These are phyloP conservation scores for Lepidopterella palustris DNA, from an alignment of 495 filamentous ascomycete species.

Conservation along the genomic window DNA sequence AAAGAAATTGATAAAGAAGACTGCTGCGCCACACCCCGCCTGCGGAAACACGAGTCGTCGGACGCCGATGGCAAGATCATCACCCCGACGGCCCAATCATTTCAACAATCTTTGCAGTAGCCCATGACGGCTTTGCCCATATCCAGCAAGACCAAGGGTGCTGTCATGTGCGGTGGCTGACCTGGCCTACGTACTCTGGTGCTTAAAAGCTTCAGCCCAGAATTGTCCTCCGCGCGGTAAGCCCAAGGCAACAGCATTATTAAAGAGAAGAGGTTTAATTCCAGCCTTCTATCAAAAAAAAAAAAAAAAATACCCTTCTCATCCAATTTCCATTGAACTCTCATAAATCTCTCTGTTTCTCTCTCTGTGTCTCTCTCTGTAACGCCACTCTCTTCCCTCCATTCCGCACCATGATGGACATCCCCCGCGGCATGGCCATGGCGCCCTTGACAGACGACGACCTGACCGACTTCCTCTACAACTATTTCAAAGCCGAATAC, in stretches of 20 bases:
- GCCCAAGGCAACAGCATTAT: slow-evolving; percentile 18
- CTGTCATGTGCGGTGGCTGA: not conserved
- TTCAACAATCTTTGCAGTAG: not conserved
- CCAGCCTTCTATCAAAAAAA: not conserved
- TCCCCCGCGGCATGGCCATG: slow-evolving; percentile 25
- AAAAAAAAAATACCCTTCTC: not conserved
- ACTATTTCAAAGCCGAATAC: slow-evolving; percentile 28
- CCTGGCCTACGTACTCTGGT: not conserved
- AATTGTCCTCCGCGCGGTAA: not conserved
- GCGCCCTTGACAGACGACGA: slow-evolving; percentile 18
- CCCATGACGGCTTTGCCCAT: not conserved
- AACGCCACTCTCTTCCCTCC: too few species aligned
- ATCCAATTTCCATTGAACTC: not conserved
- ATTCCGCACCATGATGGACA: slow-evolving; percentile 13
- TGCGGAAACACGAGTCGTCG: not conserved
- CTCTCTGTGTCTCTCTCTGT: too few species aligned
- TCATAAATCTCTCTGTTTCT: not conserved
- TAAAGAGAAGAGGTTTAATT: not conserved
- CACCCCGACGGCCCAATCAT: not conserved
- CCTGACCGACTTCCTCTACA: slow-evolving; percentile 24
- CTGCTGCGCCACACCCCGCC: not conserved
- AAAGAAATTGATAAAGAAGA: not conserved
- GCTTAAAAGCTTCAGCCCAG: not conserved
- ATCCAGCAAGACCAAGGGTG: not conserved
- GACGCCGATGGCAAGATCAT: not conserved